These are phyloP conservation scores for Arthrobotrys pseudoclavata DNA, from an alignment of 2,329 filamentous ascomycete species.

Conservation along the genomic window DNA sequence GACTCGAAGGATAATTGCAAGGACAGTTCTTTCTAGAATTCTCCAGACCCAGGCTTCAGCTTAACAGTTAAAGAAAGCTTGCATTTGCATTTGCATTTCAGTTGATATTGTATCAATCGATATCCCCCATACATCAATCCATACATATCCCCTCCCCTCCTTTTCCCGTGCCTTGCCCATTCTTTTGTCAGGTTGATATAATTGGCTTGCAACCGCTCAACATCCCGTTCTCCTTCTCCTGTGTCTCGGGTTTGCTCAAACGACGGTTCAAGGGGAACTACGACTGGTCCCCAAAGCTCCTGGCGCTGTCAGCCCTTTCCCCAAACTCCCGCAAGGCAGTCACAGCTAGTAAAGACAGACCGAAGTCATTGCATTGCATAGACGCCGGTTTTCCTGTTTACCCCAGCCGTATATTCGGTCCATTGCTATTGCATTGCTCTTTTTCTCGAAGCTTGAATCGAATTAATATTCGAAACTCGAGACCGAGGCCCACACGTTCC, in stretches of 20 bases:
- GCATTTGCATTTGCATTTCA: conserved; percentile 36
- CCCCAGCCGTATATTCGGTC: neutral
- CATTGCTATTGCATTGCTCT: neutral
- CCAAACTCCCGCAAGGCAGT: conserved; percentile 14
- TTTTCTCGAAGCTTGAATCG: conserved; percentile 21
- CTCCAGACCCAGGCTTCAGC: neutral
- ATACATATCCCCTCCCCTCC: neutral
- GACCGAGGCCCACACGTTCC: conserved; percentile 23
- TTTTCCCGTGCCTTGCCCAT: conserved; percentile 18
- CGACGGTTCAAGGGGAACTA: conserved; percentile 49
- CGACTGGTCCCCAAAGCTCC: conserved; percentile 36
- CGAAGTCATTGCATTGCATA: conserved; percentile 19
- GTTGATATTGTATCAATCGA: conserved; percentile 17
- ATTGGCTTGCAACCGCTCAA: conserved; percentile 48
- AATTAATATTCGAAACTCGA: conserved; percentile 5
- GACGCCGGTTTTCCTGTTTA: conserved; percentile 18
- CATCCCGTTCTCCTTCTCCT: conserved; percentile 33
- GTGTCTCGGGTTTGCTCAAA: conserved; percentile 59
- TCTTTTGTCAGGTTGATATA: conserved; percentile 36
- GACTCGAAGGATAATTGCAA: neutral
- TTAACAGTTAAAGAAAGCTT: neutral
- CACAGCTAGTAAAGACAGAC: neutral
- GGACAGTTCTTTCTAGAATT: conserved; percentile 1
- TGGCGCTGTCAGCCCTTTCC: conserved; percentile 41
- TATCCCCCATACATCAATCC: conserved; percentile 13